Evolutionary conservation across 306 rosid genomes (phyloP), one percentile per base, ranked within the genome.

Genomic region (Cucurbita argyrosperma): DNA sequence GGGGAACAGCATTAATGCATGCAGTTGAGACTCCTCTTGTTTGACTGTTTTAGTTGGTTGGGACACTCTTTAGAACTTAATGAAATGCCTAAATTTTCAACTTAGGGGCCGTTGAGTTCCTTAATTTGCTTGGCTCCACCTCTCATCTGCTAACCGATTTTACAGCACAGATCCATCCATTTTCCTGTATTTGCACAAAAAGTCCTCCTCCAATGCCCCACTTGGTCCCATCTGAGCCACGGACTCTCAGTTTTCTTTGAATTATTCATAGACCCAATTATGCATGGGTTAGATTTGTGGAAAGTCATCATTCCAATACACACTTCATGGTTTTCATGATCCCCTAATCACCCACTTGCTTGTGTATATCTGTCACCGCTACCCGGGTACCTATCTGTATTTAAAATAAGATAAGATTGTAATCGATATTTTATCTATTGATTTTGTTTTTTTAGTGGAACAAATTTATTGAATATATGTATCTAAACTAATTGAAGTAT

Each of bases 11-110:
- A 83, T 84, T 71, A 85, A 86, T 89, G 52, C 78, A 74, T 43
- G 53, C 66, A 79, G 96, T 76, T 82, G 90, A 74, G 45, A 30
- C 35, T 50, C 13, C 38, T 66, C 50, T 50, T 50, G 2, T 66
- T 18, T 43, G 53, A 66, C 51, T 46, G 37, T 66, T 14, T 46
- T 50, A 50, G 54, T 50, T 50, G 1, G 54, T 66, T 45, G 30
- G 21, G 80, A 68, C 76, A 72, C 10, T 37, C 86, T 72, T 54
- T 14, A 50, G 1, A 50, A 50, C 54, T 50, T 50, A 50, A 69
- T 65, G 85, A 77, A 39, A 66, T 75, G 61, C 66, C 74, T 35
- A 54, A 64, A 76, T 71, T 78, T 84, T 91, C 88, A 86, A 87
- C 81, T 62, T 10, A 51, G 49, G 60, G 40, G 77, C 80, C 76